These are phyloP conservation scores for Zygnema circumcarinatum DNA, from an alignment of 139 green algal genomes.

Conservation along the genomic window DNA sequence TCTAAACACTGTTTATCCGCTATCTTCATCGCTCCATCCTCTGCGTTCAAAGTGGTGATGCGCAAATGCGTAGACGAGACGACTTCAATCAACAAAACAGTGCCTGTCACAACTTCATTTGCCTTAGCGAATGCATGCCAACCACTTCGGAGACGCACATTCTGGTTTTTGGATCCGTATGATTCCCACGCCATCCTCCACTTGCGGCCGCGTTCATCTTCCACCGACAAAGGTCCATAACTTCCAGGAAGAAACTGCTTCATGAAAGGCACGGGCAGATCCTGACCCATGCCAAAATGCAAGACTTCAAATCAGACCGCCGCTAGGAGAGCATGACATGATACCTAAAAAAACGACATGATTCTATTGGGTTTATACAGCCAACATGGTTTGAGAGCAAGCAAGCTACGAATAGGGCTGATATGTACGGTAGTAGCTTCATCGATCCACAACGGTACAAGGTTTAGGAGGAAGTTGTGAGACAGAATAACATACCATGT, in stretches of 20 bases:
- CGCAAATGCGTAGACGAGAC: background rate
- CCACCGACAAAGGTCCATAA: background rate
- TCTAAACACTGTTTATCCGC: too few relatives aligned
- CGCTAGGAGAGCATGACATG: too few relatives aligned
- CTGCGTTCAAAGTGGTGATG: too few relatives aligned
- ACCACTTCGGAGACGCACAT: background rate
- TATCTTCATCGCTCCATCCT: too few relatives aligned
- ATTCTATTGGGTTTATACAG: too few relatives aligned
- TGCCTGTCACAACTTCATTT: background rate
- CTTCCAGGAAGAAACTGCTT: background rate
- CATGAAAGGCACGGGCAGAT: background rate
- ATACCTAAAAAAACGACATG: too few relatives aligned
- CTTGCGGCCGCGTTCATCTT: background rate
- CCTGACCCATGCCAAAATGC: background rate
- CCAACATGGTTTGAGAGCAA: too few relatives aligned
- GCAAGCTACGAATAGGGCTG: too few relatives aligned
- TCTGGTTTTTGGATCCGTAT: background rate
- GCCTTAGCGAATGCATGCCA: background rate
- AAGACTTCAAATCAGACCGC: background rate
- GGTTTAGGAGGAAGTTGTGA: too few relatives aligned
- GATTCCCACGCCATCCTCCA: background rate
- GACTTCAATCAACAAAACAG: background rate
- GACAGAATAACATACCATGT: too few relatives aligned
- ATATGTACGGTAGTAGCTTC: too few relatives aligned
- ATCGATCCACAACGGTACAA: too few relatives aligned